Conservation (phyloP, 2,329 filamentous ascomycete genomes). For the Periglandula ipomoeae region DNA sequence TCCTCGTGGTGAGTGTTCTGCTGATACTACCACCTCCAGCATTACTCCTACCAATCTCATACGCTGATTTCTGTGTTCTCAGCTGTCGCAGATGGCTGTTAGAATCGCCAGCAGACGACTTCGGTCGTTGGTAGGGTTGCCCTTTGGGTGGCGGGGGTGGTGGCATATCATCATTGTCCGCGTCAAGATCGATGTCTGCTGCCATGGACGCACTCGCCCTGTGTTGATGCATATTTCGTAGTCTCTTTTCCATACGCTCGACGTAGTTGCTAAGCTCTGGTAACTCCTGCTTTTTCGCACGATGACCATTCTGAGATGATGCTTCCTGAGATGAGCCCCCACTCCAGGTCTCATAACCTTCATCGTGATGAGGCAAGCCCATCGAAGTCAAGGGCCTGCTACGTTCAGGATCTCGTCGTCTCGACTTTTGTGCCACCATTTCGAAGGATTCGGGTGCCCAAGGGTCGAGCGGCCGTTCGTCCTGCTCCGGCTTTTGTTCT, state of each 20-base stretch:
- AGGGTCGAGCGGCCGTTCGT: constrained; percentile 51
- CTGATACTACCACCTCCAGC: constrained; percentile 40
- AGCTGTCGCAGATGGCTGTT: constrained; percentile 36
- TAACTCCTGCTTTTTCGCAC: constrained; percentile 43
- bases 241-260: constrained; percentile 78
- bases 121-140: constrained; percentile 42
- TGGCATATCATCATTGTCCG: constrained; percentile 38
- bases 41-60: constrained; percentile 54
- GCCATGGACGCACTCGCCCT: constrained; percentile 28
- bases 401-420: constrained; percentile 17
- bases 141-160: constrained; percentile 56
- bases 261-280: constrained; percentile 80
- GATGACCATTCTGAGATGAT: constrained; percentile 30
- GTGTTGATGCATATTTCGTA: constrained; percentile 61
- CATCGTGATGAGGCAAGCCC: constrained; percentile 55
- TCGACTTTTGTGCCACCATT: constrained; percentile 29
- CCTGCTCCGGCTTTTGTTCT: constrained; percentile 29
- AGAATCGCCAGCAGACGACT: constrained; percentile 45
- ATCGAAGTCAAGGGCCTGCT: constrained; percentile 60
- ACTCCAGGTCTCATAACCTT: constrained; percentile 51
- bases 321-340: constrained; percentile 42
- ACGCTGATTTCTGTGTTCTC: constrained; percentile 63
- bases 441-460: constrained; percentile 91
- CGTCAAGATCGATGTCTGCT: constrained; percentile 9
- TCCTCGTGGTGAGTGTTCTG: constrained; percentile 82